These are phyloP conservation scores for Pestalotiopsis sp. DNA, from an alignment of 2,329 filamentous ascomycete genomes.

Conservation along the genomic window DNA sequence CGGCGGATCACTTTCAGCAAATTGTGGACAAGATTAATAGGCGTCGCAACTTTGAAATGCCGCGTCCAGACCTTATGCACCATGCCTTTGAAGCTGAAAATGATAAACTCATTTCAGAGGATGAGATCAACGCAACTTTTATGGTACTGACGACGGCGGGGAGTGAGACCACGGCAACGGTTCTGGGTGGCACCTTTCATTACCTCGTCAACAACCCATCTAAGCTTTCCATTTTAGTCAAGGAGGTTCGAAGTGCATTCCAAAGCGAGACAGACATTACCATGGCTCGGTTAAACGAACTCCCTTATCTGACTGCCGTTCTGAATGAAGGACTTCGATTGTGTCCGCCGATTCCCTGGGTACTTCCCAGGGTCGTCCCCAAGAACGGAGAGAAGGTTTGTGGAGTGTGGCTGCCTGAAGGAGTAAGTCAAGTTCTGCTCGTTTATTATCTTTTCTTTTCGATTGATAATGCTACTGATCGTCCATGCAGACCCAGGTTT, in stretches of 20 bases:
- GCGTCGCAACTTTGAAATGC: constrained; percentile 12
- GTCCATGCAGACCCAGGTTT: not conserved
- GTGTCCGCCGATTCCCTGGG: not conserved
- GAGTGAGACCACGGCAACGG: constrained; percentile 15
- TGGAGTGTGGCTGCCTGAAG: not conserved
- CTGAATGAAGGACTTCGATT: constrained; percentile 10
- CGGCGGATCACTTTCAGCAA: constrained; percentile 21
- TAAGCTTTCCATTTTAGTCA: not conserved
- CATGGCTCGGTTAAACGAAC: not conserved
- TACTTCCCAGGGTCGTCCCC: not conserved
- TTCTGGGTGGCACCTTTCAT: not conserved
- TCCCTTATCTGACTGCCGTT: not conserved
- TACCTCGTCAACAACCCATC: not conserved
- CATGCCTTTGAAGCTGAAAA: constrained; percentile 22
- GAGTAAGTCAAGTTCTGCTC: not conserved
- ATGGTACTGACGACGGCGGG: not conserved
- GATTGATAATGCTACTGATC: not conserved
- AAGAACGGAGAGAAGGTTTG: not conserved
- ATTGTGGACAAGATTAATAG: constrained; percentile 29
- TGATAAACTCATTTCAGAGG: constrained; percentile 17
- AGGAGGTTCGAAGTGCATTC: not conserved
- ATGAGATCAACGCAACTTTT: constrained; percentile 30
- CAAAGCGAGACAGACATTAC: not conserved
- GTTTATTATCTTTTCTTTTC: not conserved
- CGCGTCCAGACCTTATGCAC: constrained; percentile 29